Evolutionary conservation across 805 yeast species (phyloP).

Genomic region (Hanseniaspora thailandica): DNA sequence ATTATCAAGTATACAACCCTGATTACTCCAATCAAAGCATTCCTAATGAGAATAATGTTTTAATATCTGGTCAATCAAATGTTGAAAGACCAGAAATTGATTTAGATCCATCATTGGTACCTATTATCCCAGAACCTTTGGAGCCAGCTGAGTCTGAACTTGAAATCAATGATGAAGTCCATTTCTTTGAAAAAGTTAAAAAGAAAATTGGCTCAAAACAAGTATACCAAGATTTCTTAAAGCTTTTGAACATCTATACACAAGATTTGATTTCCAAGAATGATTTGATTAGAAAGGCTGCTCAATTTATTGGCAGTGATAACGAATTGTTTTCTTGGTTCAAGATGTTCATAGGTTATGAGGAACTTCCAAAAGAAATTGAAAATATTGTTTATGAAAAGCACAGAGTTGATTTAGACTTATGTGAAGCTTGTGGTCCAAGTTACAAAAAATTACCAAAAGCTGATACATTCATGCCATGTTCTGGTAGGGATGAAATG

Average conservation of each 20-base stretch:
- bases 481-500: conserved; percentile 97
- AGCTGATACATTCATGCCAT: conserved; percentile 90
- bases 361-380: conserved; percentile 71
- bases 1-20: conserved; percentile 25
- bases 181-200: conserved; percentile 85
- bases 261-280: conserved; percentile 80
- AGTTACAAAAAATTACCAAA: conserved; percentile 87
- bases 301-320: conserved; percentile 71
- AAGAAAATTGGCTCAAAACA: conserved; percentile 79
- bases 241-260: conserved; percentile 72
- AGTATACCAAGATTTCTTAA: conserved; percentile 83
- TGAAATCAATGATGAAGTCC: conserved; percentile 68
- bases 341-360: conserved; percentile 79
- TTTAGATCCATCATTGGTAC: conserved; percentile 57
- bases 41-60: conserved; percentile 18
- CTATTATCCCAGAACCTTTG: conserved; percentile 78
- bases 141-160: conserved; percentile 44
- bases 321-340: conserved; percentile 82
- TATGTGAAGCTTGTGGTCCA: conserved; percentile 92
- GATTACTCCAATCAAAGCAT: conserved; percentile 19
- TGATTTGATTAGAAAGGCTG: conserved; percentile 72
- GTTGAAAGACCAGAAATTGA: conserved; percentile 33
- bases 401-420: conserved; percentile 77
- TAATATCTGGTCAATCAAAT: conserved; percentile 20
- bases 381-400: conserved; percentile 81